These are phyloP conservation scores for Flueggea neowawraea DNA, from an alignment of 441 rosid species.

Conservation along the genomic window DNA sequence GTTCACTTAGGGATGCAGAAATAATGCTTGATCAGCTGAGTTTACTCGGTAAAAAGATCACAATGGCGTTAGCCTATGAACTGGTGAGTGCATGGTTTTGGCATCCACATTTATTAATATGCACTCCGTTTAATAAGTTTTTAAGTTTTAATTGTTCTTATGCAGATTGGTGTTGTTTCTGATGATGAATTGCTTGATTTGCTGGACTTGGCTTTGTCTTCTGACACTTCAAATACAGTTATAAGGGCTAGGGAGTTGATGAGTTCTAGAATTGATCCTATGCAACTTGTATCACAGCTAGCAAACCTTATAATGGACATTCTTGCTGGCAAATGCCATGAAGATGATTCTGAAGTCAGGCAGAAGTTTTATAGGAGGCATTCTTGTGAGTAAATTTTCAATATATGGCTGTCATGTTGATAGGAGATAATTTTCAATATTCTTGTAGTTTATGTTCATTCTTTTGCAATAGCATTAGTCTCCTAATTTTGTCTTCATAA, in stretches of 20 bases:
- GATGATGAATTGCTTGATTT: slow-evolving; percentile 92
- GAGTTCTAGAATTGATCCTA: slow-evolving; percentile 89
- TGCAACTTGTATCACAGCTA: slow-evolving; percentile 87
- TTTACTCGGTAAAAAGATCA: slow-evolving; percentile 76
- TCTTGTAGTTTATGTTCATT: neutral
- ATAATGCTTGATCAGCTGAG: slow-evolving; percentile 93
- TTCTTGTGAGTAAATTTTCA: slow-evolving; percentile 42
- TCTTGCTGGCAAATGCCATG: slow-evolving; percentile 64
- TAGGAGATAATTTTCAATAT: neutral
- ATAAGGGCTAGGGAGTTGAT: slow-evolving; percentile 88
- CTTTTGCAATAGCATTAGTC: neutral
- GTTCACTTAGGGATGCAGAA: slow-evolving; percentile 92
- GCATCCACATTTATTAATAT: slow-evolving; percentile 1
- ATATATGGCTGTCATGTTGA: neutral
- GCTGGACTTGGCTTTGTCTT: slow-evolving; percentile 86
- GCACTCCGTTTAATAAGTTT: neutral
- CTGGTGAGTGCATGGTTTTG: slow-evolving; percentile 52
- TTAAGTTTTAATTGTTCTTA: neutral
- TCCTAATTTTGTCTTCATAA: neutral
- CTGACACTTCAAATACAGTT: slow-evolving; percentile 89
- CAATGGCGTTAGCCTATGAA: slow-evolving; percentile 67
- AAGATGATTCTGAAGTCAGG: slow-evolving; percentile 56
- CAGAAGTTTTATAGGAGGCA: slow-evolving; percentile 50
- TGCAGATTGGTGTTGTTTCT: slow-evolving; percentile 90
- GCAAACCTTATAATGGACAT: slow-evolving; percentile 92